A percentile compares a stretch with the other conserved stretches of the same genome.
These are phyloP conservation scores for Paecilomyces formosus DNA, from an alignment of 2,329 filamentous ascomycete species.

Conservation along the genomic window DNA sequence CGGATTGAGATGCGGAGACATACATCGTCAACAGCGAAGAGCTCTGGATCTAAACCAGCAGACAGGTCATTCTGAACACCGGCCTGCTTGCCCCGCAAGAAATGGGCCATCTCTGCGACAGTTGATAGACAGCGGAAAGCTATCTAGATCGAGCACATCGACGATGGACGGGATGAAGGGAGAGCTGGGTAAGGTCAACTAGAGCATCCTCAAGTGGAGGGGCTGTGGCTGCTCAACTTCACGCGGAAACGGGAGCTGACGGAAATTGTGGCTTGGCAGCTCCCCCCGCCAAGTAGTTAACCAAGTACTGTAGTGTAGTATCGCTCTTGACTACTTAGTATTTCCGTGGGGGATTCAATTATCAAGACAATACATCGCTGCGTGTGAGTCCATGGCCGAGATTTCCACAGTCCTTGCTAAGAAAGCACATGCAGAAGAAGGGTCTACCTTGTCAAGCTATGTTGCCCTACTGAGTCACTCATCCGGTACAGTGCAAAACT, in stretches of 20 bases:
- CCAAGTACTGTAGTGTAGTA: not conserved
- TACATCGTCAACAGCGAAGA: conserved; percentile 78
- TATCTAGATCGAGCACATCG: not conserved
- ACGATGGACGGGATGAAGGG: conserved; percentile 1
- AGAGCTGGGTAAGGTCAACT: conserved; percentile 9
- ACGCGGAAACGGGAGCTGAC: conserved; percentile 10
- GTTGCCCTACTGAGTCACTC: no score
- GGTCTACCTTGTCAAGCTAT: no score
- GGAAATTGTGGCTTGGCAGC: not conserved
- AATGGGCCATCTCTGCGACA: conserved; percentile 61
- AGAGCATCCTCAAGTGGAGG: conserved; percentile 17
- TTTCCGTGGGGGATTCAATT: no score
- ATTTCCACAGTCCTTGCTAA: no score
- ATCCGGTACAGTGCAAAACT: not conserved
- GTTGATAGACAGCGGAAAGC: not conserved
- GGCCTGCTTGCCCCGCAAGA: conserved; percentile 85
- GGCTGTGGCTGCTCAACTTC: conserved; percentile 11
- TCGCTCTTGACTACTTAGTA: no score
- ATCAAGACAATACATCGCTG: no score
- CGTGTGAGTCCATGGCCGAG: no score
- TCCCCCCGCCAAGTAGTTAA: not conserved
- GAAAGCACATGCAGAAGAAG: no score
- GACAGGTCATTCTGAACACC: conserved; percentile 90
- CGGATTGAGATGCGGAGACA: conserved; percentile 3
- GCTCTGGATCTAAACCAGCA: conserved; percentile 65